Base-by-base conservation (phyloP, 2,329 filamentous ascomycete species). In the Rutstroemia sp. region DNA sequence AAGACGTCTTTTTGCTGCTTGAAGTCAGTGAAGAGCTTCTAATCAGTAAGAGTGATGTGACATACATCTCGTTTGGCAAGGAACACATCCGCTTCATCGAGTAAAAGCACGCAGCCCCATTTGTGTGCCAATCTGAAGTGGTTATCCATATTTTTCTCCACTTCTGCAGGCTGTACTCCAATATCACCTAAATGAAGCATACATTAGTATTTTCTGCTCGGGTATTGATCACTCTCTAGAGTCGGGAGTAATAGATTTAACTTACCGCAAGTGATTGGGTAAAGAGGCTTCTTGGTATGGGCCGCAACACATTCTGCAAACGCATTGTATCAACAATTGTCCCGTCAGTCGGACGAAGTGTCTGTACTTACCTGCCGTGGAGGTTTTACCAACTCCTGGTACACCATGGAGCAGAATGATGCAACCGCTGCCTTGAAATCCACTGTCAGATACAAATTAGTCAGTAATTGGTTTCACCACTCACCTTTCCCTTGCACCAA, bases 31-130 rank as follows among this genome's bases (percentile, higher is more conserved):
- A 34, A 34, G 30, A 34, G 30, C 12, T 34, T 4, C 9, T 10
- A 12, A 2, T 14, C 1, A 34, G 8, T 12, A 34, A 34, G 10
- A 34, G 14, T 2, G 3, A 5, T 27, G 7, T 27, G 30, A 34
- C 30, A 12, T 34, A 34, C 30, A 34, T 34, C 30, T 14, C 30
- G 3, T 5, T 34, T 34, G 30, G 30, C 21, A 27, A 80, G 73
- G 67, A 79, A 80, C 3, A 80, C 75, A 58, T 79, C 77, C 8
- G 76, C 76, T 65, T 79, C 77, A 21, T 63, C 63, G 14, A 64
- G 58, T 0, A 64, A 53, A 38, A 64, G 58, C 0, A 64, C 61
- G 4, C 57, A 58, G 44, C 60, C 58, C 61, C 60, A 65, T 39
- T 60, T 58, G 1, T 59, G 60, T 10, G 61, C 61, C 53, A 65